Conservation (phyloP, 2,329 filamentous ascomycete genomes). For the Talaromyces piceae region DNA sequence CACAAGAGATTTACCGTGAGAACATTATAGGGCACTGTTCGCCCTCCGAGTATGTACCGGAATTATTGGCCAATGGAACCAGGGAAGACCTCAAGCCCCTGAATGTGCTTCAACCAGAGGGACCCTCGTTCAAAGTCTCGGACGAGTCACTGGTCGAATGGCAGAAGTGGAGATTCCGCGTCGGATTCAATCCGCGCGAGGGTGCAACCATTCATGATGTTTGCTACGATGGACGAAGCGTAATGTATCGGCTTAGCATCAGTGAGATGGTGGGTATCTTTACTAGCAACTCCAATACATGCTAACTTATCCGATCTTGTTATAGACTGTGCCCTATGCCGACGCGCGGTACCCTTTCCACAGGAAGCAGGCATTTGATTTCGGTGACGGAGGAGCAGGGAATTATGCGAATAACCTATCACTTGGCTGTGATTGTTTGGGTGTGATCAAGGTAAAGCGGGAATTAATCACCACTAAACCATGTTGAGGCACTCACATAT, state of each 20-base stretch:
- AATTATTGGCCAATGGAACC: constrained; percentile 38
- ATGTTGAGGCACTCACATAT: neutral
- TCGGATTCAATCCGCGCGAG: constrained; percentile 57
- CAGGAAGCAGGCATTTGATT: constrained; percentile 63
- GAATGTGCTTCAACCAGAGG: constrained; percentile 58
- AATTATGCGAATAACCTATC: constrained; percentile 63
- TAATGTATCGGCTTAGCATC: constrained; percentile 60
- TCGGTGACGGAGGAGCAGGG: constrained; percentile 60
- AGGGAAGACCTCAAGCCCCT: constrained; percentile 56
- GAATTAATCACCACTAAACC: neutral
- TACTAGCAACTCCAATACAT: constrained; percentile 27
- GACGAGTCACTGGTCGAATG: constrained; percentile 52
- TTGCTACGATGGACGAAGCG: constrained; percentile 51
- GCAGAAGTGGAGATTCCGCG: constrained; percentile 59
- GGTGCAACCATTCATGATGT: constrained; percentile 63
- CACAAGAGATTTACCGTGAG: constrained; percentile 33
- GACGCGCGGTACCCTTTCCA: constrained; percentile 62
- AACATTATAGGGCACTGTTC: constrained; percentile 47
- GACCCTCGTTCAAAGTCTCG: constrained; percentile 52
- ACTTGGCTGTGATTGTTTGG: constrained; percentile 63
- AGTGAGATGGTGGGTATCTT: constrained; percentile 56
- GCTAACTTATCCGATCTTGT: neutral
- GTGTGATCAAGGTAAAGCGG: constrained; percentile 49
- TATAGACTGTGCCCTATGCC: constrained; percentile 38
- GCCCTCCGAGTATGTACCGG: constrained; percentile 44